phyloP scores from a whole-genome alignment of 2,329 filamentous ascomycete species.

The Clathrospora elynae region DNA sequence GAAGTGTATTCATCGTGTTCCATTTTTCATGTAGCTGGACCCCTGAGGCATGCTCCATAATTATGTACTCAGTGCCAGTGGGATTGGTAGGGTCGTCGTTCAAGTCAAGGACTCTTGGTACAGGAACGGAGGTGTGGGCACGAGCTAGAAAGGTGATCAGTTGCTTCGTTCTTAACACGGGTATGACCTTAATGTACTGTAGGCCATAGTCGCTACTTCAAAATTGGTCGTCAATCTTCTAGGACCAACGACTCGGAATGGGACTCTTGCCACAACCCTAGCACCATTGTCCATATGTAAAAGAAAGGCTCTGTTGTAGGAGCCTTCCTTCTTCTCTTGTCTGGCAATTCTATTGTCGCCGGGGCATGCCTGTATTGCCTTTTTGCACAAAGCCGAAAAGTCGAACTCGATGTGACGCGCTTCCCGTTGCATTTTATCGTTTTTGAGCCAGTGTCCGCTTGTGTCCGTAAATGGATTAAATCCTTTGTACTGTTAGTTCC shows the following conservation, averaged over 20 bases:
- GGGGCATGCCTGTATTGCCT: constrained; percentile 43
- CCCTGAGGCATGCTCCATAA: constrained; percentile 42
- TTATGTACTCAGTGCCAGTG: constrained; percentile 46
- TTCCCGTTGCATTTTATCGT: constrained; percentile 41
- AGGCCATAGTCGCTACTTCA: constrained; percentile 52
- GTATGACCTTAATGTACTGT: constrained; percentile 36
- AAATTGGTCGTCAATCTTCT: constrained; percentile 46
- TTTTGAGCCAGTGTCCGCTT: constrained; percentile 38
- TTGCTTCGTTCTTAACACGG: background rate
- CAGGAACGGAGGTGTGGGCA: constrained; percentile 46
- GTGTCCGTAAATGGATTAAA: constrained; percentile 21
- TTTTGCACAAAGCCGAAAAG: constrained; percentile 45
- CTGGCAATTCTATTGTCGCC: constrained; percentile 37
- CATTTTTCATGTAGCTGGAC: constrained; percentile 40
- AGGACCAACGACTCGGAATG: constrained; percentile 47
- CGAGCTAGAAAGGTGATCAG: constrained; percentile 32
- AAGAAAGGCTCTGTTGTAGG: constrained; percentile 51
- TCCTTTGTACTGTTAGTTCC: background rate
- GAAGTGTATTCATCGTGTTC: constrained; percentile 35
- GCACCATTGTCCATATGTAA: constrained; percentile 46
- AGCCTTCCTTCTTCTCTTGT: constrained; percentile 51
- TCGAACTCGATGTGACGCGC: constrained; percentile 48
- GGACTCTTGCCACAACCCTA: constrained; percentile 49
- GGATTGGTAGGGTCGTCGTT: constrained; percentile 40
- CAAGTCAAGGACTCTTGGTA: constrained; percentile 52